Evolutionary conservation across 2,329 filamentous ascomycete species (phyloP).

Genomic region (Fusarium neocosmosporiellum): DNA sequence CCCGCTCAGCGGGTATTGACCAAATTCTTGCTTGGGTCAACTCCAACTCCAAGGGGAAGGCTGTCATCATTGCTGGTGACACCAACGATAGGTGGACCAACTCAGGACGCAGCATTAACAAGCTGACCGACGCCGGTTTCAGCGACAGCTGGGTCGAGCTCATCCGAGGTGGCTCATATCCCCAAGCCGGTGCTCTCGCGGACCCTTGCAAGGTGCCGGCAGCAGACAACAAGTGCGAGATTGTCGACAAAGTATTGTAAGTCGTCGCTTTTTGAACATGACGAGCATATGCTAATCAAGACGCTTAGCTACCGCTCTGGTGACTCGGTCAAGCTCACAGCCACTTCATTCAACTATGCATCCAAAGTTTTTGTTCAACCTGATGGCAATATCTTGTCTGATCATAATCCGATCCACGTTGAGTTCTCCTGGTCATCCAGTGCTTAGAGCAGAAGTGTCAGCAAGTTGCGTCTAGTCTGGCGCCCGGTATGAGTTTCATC

Average conservation of each 20-base stretch:
- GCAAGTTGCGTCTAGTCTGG: not conserved
- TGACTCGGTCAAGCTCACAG: conserved; percentile 57
- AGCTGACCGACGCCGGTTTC: conserved; percentile 62
- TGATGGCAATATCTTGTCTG: conserved; percentile 67
- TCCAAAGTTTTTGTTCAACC: conserved; percentile 66
- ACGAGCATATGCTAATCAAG: not conserved
- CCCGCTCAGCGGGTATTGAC: conserved; percentile 68
- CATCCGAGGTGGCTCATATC: conserved; percentile 58
- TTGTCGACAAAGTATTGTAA: conserved; percentile 72
- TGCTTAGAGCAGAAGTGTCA: not conserved
- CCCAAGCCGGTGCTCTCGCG: conserved; percentile 51
- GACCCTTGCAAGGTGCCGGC: conserved; percentile 68
- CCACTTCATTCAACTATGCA: conserved; percentile 66
- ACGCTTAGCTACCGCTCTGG: conserved; percentile 60
- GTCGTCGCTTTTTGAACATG: not conserved
- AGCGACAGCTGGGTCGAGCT: conserved; percentile 71
- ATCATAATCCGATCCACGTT: conserved; percentile 74
- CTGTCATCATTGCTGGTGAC: conserved; percentile 73
- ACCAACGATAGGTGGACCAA: conserved; percentile 73
- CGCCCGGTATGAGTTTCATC: too few relatives aligned
- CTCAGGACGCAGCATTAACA: conserved; percentile 59
- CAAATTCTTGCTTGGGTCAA: conserved; percentile 70
- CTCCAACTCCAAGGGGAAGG: conserved; percentile 66
- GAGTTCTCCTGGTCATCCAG: conserved; percentile 54
- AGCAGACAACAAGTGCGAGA: conserved; percentile 67